Evolutionary conservation across 192 early-diverging fungal genomes (phyloP).

Genomic region (Phlyctochytrium arcticum): DNA sequence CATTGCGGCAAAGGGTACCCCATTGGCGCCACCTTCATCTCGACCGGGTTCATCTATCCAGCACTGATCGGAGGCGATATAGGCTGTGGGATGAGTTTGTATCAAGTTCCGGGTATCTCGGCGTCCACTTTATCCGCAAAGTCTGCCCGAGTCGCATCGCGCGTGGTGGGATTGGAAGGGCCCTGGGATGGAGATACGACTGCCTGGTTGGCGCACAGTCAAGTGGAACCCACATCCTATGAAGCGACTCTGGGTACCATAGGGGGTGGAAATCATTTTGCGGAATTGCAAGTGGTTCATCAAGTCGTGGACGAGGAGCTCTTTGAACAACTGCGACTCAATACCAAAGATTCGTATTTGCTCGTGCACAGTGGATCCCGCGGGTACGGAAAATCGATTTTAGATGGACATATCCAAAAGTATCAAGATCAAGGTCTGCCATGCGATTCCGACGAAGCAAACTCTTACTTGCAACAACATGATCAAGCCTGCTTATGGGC

Average conservation of each 20-base stretch:
- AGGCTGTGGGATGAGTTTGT: conserved; percentile 47
- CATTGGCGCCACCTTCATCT: conserved; percentile 49
- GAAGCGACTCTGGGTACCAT: conserved; percentile 49
- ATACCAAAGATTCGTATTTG: conserved; percentile 4
- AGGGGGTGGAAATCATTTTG: conserved; percentile 63
- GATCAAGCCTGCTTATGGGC: conserved; percentile 50
- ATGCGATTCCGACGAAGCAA: conserved; percentile 22
- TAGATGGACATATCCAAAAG: conserved; percentile 43
- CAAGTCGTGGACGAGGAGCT: conserved; percentile 29
- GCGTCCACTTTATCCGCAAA: too few relatives aligned
- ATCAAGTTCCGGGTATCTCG: too few relatives aligned
- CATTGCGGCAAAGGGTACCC: conserved; percentile 45
- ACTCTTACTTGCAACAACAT: conserved; percentile 43
- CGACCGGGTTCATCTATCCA: conserved; percentile 45
- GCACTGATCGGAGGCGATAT: conserved; percentile 56
- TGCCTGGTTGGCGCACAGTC: conserved; percentile 29
- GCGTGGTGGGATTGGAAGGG: too few relatives aligned
- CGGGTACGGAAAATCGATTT: conserved; percentile 45
- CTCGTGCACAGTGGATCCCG: conserved; percentile 56
- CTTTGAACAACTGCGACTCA: conserved; percentile 21
- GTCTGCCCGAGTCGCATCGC: too few relatives aligned
- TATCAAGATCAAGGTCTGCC: too few relatives aligned
- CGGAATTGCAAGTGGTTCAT: conserved; percentile 47
- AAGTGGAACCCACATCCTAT: conserved; percentile 27
- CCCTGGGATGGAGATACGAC: conserved; percentile 32